A percentile compares a stretch with the other conserved stretches of the same genome.
Conservation (phyloP, 192 early-diverging fungal species). For the Backusella liffmaniae region DNA sequence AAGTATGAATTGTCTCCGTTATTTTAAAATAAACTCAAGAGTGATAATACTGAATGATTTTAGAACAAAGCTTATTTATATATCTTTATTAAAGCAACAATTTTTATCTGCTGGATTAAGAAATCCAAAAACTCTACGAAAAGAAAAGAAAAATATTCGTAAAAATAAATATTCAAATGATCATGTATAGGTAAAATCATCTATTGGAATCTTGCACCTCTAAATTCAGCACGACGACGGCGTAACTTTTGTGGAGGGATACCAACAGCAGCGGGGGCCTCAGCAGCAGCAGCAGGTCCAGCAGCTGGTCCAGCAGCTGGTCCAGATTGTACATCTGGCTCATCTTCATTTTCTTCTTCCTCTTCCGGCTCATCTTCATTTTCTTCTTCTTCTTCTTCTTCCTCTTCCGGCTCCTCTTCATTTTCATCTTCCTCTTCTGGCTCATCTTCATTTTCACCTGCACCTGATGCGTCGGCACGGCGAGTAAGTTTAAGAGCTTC, state of each 20-base stretch:
- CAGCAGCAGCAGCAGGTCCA: not conserved
- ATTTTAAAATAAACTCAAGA: not conserved
- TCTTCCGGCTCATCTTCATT: not conserved
- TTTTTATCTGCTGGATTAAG: not conserved
- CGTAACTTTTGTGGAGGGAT: not conserved
- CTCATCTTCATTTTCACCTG: not conserved
- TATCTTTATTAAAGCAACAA: not conserved
- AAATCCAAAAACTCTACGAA: conserved; percentile 4
- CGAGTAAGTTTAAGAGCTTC: not conserved
- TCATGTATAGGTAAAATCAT: not conserved
- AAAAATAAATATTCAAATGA: not conserved
- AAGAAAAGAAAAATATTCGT: not conserved
- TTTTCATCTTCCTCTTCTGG: not conserved
- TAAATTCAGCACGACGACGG: not conserved
- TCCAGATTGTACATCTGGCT: not conserved
- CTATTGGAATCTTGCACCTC: not conserved
- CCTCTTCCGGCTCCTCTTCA: not conserved
- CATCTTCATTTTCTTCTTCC: not conserved
- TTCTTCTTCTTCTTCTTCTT: not conserved
- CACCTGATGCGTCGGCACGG: not conserved
- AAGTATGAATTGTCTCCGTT: not conserved
- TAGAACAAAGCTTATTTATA: not conserved
- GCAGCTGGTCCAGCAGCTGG: not conserved
- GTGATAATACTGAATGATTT: not conserved
- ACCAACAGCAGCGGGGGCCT: not conserved